These are phyloP conservation scores for Penicillium sp. DNA, from an alignment of 2,329 filamentous ascomycete species.

Conservation along the genomic window DNA sequence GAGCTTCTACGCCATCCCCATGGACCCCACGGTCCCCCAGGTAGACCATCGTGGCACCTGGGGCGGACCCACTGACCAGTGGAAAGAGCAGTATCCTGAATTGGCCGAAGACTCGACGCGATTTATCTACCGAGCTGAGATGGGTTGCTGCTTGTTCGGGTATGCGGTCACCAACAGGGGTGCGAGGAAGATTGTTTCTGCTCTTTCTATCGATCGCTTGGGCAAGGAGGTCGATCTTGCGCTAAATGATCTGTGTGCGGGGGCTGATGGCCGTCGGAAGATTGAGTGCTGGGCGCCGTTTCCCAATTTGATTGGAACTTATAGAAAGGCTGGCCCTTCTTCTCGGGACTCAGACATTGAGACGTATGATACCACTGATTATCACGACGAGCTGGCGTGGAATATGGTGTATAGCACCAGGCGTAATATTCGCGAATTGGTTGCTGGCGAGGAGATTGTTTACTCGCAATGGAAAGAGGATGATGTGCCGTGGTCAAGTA, in stretches of 20 bases:
- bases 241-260: conserved; percentile 48
- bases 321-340: conserved; percentile 39
- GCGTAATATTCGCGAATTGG: conserved; percentile 25
- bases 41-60: conserved; percentile 19
- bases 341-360: conserved; percentile 32
- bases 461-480: conserved; percentile 21
- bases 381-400: conserved; percentile 15
- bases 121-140: conserved; percentile 33
- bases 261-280: conserved; percentile 26
- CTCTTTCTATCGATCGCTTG: conserved; percentile 28
- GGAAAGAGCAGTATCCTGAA: conserved; percentile 17
- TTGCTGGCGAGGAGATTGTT: conserved; percentile 17
- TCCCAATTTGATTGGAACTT: conserved; percentile 49
- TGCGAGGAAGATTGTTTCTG: conserved; percentile 37
- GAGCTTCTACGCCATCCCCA: conserved; percentile 28
- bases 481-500: conserved; percentile 22
- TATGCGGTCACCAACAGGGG: conserved; percentile 41
- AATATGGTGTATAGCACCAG: conserved; percentile 28
- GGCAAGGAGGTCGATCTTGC: conserved; percentile 43
- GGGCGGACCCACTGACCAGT: conserved; percentile 20
- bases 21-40: conserved; percentile 30
- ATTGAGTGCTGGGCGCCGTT: conserved; percentile 41
- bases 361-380: conserved; percentile 14
- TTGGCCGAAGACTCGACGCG: conserved; percentile 33
- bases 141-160: conserved; percentile 36